Base-by-base conservation (phyloP, 306 rosid species). In the Inga leiocalycina region DNA sequence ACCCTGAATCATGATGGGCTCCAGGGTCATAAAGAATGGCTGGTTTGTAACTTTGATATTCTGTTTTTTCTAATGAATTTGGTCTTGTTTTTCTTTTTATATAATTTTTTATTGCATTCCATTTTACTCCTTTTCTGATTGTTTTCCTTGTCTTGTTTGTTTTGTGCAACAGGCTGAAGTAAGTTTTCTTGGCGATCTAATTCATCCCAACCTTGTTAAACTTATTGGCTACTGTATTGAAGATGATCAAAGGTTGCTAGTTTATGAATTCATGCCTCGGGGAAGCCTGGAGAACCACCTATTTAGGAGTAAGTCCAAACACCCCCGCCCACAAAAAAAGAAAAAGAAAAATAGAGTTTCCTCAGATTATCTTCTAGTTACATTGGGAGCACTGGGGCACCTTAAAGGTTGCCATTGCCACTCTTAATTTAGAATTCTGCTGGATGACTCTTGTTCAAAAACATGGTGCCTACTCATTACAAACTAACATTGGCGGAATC, bases 21-120 rank as follows among this genome's bases (percentile, higher is more conserved):
- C 71, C 97, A 93, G 93, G 98, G 98, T 71, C 98, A 93, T 82
- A 93, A 93, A 92, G 98, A 93, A 84, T 93, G 98, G 98, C 95
- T 93, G 97, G 98, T 93, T 83, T 72, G 94, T 73, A 84, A 61
- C 87, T 88, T 76, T 79, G 72, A 86, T 75, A 39, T 35, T 54
- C 16, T 68, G 7, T 41, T 69, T 39, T 24, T 17, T 72, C 35
- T 35, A 22, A 37, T 57, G 20, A 20, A 9, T 69, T n/a, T 52
- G 9, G 10, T 35, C 15, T 30, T 61, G 37, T 24, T 2, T 59
- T 19, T 75, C 20, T 78, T 17, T 15, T 51, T 51, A 49, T 3
- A 12, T 19, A 39, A 39, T 54, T 54, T 54, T 5, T 54, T n/a
- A 49, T 13, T 71, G 61, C 62, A 17, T 15, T 51, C 37, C 37